These are phyloP conservation scores for Entophlyctis luteolus DNA, from an alignment of 192 early-diverging fungal genomes.

Conservation along the genomic window DNA sequence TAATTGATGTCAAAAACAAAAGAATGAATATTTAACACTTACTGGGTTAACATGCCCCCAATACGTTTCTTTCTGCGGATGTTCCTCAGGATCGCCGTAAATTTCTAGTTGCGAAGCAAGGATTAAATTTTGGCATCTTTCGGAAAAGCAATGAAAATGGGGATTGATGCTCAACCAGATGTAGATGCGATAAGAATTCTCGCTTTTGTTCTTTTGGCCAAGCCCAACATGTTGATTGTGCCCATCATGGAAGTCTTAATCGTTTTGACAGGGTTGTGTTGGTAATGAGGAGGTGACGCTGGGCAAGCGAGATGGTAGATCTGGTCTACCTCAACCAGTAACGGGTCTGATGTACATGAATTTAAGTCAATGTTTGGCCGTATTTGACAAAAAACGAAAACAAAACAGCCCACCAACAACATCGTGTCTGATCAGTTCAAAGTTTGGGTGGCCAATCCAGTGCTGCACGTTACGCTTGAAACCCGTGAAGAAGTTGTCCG, in stretches of 20 bases:
- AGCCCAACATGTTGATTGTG: slow-evolving; percentile 81
- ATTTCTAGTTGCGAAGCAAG: slow-evolving; percentile 58
- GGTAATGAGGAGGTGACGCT: slow-evolving; percentile 82
- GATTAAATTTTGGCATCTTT: too few relatives aligned
- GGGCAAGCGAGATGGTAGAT: slow-evolving; percentile 86
- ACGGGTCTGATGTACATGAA: slow-evolving; percentile 51
- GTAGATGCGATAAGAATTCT: slow-evolving; percentile 74
- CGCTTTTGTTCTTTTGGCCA: slow-evolving; percentile 77
- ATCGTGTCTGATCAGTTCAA: slow-evolving; percentile 77
- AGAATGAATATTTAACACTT: slow-evolving; percentile 7
- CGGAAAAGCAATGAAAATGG: slow-evolving; percentile 9
- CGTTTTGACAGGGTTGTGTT: slow-evolving; percentile 81
- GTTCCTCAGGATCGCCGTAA: slow-evolving; percentile 81
- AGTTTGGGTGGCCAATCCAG: slow-evolving; percentile 79
- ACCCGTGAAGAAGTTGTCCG: slow-evolving; percentile 83
- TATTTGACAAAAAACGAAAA: neutral
- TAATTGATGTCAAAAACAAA: neutral
- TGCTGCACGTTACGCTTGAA: slow-evolving; percentile 71
- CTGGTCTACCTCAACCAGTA: slow-evolving; percentile 78
- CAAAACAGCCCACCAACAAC: slow-evolving; percentile 52
- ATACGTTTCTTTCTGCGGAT: slow-evolving; percentile 80
- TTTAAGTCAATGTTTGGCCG: neutral
- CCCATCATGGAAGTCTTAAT: slow-evolving; percentile 82
- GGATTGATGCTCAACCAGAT: slow-evolving; percentile 51
- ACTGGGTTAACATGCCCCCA: slow-evolving; percentile 62